A percentile compares a stretch with the other conserved stretches of the same genome.
phyloP scores from a whole-genome alignment of 768 basidiomycete genomes.

The Lactifluus piperatus region DNA sequence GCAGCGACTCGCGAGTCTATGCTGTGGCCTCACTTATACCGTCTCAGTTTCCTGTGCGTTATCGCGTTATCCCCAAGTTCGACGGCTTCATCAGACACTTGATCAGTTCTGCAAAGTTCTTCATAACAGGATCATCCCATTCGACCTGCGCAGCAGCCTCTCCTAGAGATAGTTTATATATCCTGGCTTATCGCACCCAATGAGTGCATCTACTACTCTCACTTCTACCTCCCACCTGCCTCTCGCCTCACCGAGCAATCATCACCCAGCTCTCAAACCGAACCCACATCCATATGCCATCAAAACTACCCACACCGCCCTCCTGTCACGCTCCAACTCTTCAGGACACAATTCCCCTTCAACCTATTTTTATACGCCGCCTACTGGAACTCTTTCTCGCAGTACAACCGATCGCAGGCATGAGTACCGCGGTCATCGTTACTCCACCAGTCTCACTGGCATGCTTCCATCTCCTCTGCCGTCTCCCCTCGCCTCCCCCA shows the following conservation, averaged over 20 bases:
- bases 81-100: no score
- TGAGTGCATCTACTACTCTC: not conserved
- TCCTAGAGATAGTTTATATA: no score
- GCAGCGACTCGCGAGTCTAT: no score
- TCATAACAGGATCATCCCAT: no score
- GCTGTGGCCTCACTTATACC: no score
- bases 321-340: slow-evolving; percentile 55
- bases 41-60: no score
- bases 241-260: slow-evolving; percentile 13
- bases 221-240: not conserved
- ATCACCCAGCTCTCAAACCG: slow-evolving; percentile 30
- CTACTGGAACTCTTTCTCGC: slow-evolving; percentile 19
- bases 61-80: no score
- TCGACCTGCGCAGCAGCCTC: no score
- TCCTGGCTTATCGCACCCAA: no score
- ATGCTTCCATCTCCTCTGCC: slow-evolving; percentile 45
- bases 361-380: slow-evolving; percentile 42
- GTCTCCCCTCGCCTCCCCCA: slow-evolving; percentile 21
- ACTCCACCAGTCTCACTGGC: slow-evolving; percentile 35
- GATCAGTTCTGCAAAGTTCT: no score
- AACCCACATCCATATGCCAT: slow-evolving; percentile 78
- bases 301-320: slow-evolving; percentile 65
- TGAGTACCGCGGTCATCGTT: slow-evolving; percentile 33
- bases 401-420: slow-evolving; percentile 24
- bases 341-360: slow-evolving; percentile 33